Evolutionary conservation across 2,329 filamentous ascomycete species (phyloP), one percentile per base, ranked within the genome.

Genomic region (Microsporum ferrugineum): DNA sequence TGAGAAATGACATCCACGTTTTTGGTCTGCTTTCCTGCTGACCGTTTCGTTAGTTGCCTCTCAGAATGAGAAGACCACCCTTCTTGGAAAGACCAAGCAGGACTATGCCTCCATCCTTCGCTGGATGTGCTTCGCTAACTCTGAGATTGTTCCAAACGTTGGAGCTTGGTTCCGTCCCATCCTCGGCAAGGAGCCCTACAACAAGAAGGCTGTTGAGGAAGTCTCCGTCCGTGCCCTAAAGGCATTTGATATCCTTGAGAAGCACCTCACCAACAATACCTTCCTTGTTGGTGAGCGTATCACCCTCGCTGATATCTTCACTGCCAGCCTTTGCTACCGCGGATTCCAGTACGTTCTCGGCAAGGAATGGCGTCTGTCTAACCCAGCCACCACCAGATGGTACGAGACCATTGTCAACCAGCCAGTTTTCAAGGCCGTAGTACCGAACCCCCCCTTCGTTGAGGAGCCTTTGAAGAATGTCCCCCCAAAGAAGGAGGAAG

Each of bases 71-170:
- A 97, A 97, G 88, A 99, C 94, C 71, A 95, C 91, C 70, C 91
- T 99, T 68, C 86, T 99, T 71, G 94, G 94, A 75, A 97, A 97
- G 88, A 99, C 91, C 81, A 99, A 99, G 88, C 92, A 99, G 83
- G 94, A 99, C 86, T 92, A 97, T 79, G 94, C 94, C 71, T 91
- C 91, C 69, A 99, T 99, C 78, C 83, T 99, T 75, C 89, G 88
- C 79, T 99, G 94, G 94, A 86, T 96, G 87, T 97, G 92, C 68
- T 97, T 87, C 80, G 88, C 88, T 84, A 99, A 97, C 86, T 76
- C 79, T 63, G 92, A 99, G 82, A 76, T 96, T 71, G 82, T 96
- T 68, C 76, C 84, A 66, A 76, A 79, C 67, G 79, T 97, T 68
- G 86, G 82, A 78, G 81, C 77, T 75, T 96, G 90, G 89, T 94